Conservation (phyloP, 1,284 basidiomycete species). For the Ustilago tritici region DNA sequence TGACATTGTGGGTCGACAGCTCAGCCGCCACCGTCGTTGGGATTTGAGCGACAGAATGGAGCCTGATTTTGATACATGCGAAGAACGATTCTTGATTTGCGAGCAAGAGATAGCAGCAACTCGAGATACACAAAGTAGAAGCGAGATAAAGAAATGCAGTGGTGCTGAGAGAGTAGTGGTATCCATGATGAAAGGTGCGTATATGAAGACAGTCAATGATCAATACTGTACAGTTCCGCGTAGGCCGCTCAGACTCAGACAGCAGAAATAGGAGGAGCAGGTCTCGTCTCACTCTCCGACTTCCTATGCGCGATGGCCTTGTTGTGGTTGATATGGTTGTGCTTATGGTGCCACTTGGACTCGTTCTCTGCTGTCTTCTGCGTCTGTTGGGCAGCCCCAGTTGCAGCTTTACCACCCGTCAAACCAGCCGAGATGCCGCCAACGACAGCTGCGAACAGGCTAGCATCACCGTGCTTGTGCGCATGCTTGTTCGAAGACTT, state of each 20-base stretch:
- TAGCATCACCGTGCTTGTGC: slow-evolving; percentile 34
- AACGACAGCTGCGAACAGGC: slow-evolving; percentile 37
- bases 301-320: slow-evolving; percentile 18
- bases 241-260: neutral
- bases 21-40: neutral
- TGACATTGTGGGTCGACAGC: neutral
- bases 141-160: neutral
- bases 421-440: slow-evolving; percentile 33
- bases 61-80: neutral
- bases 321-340: slow-evolving; percentile 24
- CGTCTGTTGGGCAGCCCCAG: slow-evolving; percentile 12
- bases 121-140: neutral
- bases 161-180: slow-evolving; percentile 1
- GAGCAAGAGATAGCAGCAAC: too few relatives aligned
- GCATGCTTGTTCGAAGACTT: slow-evolving; percentile 13
- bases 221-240: neutral
- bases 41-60: neutral
- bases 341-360: slow-evolving; percentile 28
- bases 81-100: neutral
- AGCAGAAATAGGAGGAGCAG: slow-evolving; percentile 14
- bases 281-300: slow-evolving; percentile 1
- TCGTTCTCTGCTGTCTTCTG: slow-evolving; percentile 19
- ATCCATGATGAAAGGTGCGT: neutral
- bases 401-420: slow-evolving; percentile 28
- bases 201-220: neutral